phyloP scores from a whole-genome alignment of 441 rosid genomes.

The Cnidoscolus chayamansa region DNA sequence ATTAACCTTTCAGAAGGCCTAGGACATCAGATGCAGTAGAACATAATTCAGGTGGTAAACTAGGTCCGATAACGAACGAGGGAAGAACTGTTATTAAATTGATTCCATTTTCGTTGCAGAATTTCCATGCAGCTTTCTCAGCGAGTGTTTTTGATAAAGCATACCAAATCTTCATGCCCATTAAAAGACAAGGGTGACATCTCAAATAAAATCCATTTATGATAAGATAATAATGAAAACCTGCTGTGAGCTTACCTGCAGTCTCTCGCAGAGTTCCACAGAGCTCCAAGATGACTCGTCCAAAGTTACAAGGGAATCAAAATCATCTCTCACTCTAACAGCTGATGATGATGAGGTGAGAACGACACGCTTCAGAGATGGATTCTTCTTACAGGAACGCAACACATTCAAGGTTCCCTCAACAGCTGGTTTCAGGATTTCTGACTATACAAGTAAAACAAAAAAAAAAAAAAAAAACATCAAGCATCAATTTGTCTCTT shows the following conservation, averaged over 20 bases:
- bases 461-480: background rate
- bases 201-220: no score
- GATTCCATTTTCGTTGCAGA: conserved; percentile 51
- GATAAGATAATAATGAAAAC: no score
- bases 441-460: conserved; percentile 38
- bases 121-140: conserved; percentile 80
- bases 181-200: background rate
- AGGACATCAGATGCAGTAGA: conserved; percentile 80
- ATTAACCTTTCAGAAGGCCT: conserved; percentile 60
- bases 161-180: conserved; percentile 56
- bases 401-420: conserved; percentile 79
- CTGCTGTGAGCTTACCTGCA: conserved; percentile 37
- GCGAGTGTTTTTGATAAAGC: conserved; percentile 69
- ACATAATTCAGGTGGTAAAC: conserved; percentile 61
- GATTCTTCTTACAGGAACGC: conserved; percentile 66
- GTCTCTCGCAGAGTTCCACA: conserved; percentile 57
- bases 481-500: no score
- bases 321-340: conserved; percentile 59
- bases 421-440: conserved; percentile 73
- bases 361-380: conserved; percentile 60
- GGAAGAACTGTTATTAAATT: conserved; percentile 66
- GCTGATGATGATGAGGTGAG: conserved; percentile 86
- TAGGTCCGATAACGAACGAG: conserved; percentile 73
- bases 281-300: conserved; percentile 90
- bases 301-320: conserved; percentile 50